Base-by-base conservation (phyloP, 345 rosid genomes). In the Ceriops decandra region DNA sequence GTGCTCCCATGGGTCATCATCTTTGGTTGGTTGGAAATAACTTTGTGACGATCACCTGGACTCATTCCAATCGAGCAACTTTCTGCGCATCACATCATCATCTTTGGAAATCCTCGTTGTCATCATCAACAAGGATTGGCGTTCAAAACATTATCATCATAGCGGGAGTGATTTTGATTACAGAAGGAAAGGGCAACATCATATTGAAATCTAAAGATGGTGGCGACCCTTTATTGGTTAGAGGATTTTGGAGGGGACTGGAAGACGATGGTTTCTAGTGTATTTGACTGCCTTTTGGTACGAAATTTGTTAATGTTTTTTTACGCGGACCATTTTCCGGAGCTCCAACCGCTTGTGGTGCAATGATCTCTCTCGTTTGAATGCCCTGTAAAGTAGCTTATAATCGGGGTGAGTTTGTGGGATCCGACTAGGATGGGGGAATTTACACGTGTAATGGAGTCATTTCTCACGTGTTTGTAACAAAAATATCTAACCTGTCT, bases 371-470 rank as follows among this genome's bases (percentile, higher is more conserved):
- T 13, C 17, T 42, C 17, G 49, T 2, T 13, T 42, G 49, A 3
- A 2, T 42, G 0, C 15, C 4, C 4, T 2, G 4, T 9, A 9
- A 38, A 38, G 0, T 38, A 10, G 10, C 15, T 38, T 10, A 9
- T 38, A 9, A 11, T 38, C 16, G 13, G 46, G 0, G 19, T 15
- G 26, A 3, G 1, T 27, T 46, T 58, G 79, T 86, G 85, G 83
- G 66, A 69, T 83, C 70, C 77, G 83, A 82, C 78, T 76, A 21
- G 90, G 83, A 75, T 69, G 31, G 58, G 73, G 78, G 77, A 57
- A 64, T 68, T 51, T 71, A 68, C 75, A 68, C 68, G 53, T 67
- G 77, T 10, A 21, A 70, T 69, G 75, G 49, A 42, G 49, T 3
- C 49, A 42, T 42, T 42, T 15, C 19, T 42, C 49, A 2, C 49